A percentile compares a stretch with the other conserved stretches of the same genome.
phyloP scores from a whole-genome alignment of 768 basidiomycete genomes.

The Rhodosporidiobolus sp. region DNA sequence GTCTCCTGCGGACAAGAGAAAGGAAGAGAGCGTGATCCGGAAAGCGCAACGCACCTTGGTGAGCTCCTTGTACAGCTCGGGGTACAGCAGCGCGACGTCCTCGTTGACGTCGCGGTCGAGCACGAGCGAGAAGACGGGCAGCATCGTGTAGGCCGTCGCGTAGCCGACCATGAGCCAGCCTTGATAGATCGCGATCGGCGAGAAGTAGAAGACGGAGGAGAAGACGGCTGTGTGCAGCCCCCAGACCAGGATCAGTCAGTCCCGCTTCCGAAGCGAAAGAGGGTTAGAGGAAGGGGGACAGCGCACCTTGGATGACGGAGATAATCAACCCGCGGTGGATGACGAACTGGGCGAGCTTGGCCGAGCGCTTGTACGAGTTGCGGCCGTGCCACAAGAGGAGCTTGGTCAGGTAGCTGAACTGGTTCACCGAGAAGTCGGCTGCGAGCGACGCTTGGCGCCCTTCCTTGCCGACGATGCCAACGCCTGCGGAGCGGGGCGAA shows the following conservation, averaged over 20 bases:
- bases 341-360: slow-evolving; percentile 96
- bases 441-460: slow-evolving; percentile 98
- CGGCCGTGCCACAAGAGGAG: slow-evolving; percentile 97
- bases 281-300: slow-evolving; percentile 73
- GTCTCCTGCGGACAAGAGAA: too few species aligned
- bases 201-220: slow-evolving; percentile 53
- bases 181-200: slow-evolving; percentile 94
- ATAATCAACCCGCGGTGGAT: slow-evolving; percentile 83
- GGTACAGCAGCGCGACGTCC: slow-evolving; percentile 89
- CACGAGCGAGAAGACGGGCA: slow-evolving; percentile 94
- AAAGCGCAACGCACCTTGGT: slow-evolving; percentile 66
- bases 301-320: slow-evolving; percentile 94
- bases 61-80: slow-evolving; percentile 94
- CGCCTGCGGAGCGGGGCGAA: slow-evolving; percentile 55
- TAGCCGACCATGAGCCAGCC: slow-evolving; percentile 92
- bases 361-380: slow-evolving; percentile 95
- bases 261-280: too few species aligned
- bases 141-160: slow-evolving; percentile 71
- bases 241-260: background rate
- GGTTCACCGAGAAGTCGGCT: slow-evolving; percentile 95
- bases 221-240: slow-evolving; percentile 19
- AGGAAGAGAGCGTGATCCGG: background rate
- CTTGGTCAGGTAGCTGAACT: slow-evolving; percentile 93
- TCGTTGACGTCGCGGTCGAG: slow-evolving; percentile 93
- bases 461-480: slow-evolving; percentile 98